Percentiles rank a stretch among this genome's conserved stretches.
phyloP scores from a whole-genome alignment of 1,284 basidiomycete species.

The Trametes sp. region DNA sequence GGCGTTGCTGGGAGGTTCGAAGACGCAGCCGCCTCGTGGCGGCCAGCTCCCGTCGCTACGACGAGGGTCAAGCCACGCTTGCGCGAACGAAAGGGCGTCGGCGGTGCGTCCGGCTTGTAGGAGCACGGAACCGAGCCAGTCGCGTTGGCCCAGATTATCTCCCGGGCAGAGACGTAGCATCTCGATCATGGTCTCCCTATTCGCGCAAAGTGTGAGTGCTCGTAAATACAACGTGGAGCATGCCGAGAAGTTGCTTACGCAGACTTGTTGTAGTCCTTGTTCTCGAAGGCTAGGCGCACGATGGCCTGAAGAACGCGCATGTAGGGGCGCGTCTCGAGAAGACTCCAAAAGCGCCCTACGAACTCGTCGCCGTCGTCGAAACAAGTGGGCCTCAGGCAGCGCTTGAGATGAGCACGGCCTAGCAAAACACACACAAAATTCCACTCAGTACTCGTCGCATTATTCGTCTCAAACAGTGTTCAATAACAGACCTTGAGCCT shows the following conservation, averaged over 20 bases:
- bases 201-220: not conserved
- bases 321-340: conserved; percentile 52
- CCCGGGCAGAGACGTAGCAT: conserved; percentile 48
- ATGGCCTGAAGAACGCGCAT: conserved; percentile 52
- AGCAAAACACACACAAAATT: not conserved
- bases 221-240: not conserved
- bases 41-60: conserved; percentile 14
- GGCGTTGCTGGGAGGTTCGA: conserved; percentile 33
- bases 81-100: conserved; percentile 45
- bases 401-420: conserved; percentile 44
- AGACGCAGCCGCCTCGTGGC: conserved; percentile 41
- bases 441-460: not conserved
- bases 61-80: conserved; percentile 37
- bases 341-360: conserved; percentile 48
- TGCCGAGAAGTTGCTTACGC: conserved; percentile 42
- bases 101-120: conserved; percentile 36
- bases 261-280: conserved; percentile 42
- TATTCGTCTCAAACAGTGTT: not conserved
- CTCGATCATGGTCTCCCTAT: conserved; percentile 47
- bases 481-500: conserved; percentile 20
- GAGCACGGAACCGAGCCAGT: conserved; percentile 44
- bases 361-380: conserved; percentile 47
- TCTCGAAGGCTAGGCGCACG: conserved; percentile 45
- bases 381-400: conserved; percentile 42
- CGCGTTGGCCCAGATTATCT: conserved; percentile 45